These are phyloP conservation scores for Scheffersomyces titani DNA, from an alignment of 1,139 yeast species.

Conservation along the genomic window DNA sequence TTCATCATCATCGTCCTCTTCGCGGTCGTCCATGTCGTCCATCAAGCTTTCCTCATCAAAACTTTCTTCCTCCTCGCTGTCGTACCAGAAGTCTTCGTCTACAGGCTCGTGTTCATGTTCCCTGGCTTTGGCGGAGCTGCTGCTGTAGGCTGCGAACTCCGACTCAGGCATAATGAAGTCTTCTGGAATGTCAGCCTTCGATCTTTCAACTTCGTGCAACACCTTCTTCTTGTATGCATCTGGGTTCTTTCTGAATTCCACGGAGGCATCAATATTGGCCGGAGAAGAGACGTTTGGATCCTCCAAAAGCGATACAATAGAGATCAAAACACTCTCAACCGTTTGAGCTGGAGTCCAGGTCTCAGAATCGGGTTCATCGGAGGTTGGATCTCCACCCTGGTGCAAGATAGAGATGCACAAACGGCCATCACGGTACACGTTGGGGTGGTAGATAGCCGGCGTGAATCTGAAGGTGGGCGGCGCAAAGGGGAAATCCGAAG, in stretches of 20 bases:
- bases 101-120: constrained; percentile 63
- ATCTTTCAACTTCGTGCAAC: constrained; percentile 77
- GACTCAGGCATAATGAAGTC: constrained; percentile 80
- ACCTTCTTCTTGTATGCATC: constrained; percentile 81
- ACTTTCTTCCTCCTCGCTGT: constrained; percentile 57
- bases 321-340: constrained; percentile 85
- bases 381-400: constrained; percentile 83
- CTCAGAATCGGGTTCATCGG: constrained; percentile 90
- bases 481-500: constrained; percentile 83
- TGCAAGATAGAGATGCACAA: constrained; percentile 91
- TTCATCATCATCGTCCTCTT: constrained; percentile 59
- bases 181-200: constrained; percentile 80
- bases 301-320: constrained; percentile 85
- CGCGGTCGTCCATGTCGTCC: constrained; percentile 56
- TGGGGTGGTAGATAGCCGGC: constrained; percentile 95
- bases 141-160: constrained; percentile 61
- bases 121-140: constrained; percentile 36
- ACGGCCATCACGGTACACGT: constrained; percentile 90
- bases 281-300: constrained; percentile 94
- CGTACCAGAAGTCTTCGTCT: constrained; percentile 88
- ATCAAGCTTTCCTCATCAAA: constrained; percentile 56
- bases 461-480: constrained; percentile 93
- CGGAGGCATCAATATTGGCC: constrained; percentile 96
- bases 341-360: constrained; percentile 98
- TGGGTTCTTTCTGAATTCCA: constrained; percentile 83